Evolutionary conservation across 805 yeast species (phyloP).

Genomic region (Priceomyces carsonii): DNA sequence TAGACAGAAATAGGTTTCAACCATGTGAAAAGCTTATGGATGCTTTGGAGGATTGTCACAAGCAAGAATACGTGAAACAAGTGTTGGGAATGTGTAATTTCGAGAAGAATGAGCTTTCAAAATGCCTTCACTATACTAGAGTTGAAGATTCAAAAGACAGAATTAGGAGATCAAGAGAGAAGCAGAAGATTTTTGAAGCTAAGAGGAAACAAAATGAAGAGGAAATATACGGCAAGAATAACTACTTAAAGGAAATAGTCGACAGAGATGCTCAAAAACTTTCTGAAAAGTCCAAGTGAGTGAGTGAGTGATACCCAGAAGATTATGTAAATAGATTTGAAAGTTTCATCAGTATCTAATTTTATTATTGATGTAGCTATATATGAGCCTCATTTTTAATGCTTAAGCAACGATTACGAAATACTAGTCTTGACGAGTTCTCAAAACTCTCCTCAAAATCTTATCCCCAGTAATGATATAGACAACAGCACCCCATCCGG

Average conservation of each 20-base stretch:
- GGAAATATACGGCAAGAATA: slow-evolving; percentile 78
- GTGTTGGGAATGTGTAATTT: slow-evolving; percentile 84
- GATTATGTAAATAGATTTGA: not conserved
- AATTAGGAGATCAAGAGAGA: slow-evolving; percentile 54
- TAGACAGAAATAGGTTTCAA: slow-evolving; percentile 43
- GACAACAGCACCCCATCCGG: slow-evolving; percentile 99
- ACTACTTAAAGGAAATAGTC: slow-evolving; percentile 63
- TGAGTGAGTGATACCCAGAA: not conserved
- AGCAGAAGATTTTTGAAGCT: slow-evolving; percentile 53
- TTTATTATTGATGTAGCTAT: not conserved
- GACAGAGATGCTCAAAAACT: slow-evolving; percentile 34
- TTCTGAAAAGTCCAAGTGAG: slow-evolving; percentile 5
- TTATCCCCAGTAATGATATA: slow-evolving; percentile 90
- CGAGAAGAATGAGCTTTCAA: slow-evolving; percentile 73
- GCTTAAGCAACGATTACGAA: slow-evolving; percentile 1
- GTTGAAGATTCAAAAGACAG: slow-evolving; percentile 58
- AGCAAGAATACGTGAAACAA: slow-evolving; percentile 62
- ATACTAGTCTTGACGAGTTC: slow-evolving; percentile 88
- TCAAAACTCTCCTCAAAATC: slow-evolving; percentile 82
- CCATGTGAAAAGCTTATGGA: slow-evolving; percentile 79
- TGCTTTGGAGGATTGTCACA: slow-evolving; percentile 88
- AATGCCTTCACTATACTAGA: slow-evolving; percentile 81
- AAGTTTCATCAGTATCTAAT: not conserved
- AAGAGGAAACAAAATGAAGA: slow-evolving; percentile 67
- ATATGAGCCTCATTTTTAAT: slow-evolving; percentile 2